Percentiles rank a stretch among this genome's conserved stretches.
Evolutionary conservation across 257 asterid species (phyloP).

Genomic region (Ehretia macrophylla): DNA sequence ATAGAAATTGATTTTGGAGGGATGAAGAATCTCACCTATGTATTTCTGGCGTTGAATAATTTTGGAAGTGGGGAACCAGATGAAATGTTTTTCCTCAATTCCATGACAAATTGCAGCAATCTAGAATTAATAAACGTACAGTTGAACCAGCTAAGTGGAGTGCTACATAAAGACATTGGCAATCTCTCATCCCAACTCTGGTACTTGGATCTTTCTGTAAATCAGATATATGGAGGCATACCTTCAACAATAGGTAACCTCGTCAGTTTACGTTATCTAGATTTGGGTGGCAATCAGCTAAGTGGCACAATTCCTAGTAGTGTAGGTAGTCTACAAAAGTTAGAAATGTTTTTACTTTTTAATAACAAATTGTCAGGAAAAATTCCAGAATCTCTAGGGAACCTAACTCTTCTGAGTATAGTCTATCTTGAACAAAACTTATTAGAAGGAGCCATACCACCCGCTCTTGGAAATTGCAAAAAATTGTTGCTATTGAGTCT

Average conservation of each 20-base stretch:
- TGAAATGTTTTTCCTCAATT: neutral
- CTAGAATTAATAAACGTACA: neutral
- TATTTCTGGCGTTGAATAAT: neutral
- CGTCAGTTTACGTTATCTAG: too few species aligned
- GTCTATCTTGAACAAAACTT: too few species aligned
- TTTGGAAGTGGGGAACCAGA: neutral
- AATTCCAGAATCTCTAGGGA: too few species aligned
- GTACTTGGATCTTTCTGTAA: neutral
- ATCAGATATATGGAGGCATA: conserved; percentile 8
- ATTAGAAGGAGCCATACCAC: too few species aligned
- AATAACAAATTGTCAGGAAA: too few species aligned
- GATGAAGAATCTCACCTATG: neutral
- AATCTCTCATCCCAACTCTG: conserved; percentile 12
- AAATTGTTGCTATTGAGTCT: too few species aligned
- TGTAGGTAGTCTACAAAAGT: too few species aligned
- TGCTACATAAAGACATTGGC: conserved; percentile 12
- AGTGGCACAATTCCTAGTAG: too few species aligned
- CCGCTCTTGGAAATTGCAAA: too few species aligned
- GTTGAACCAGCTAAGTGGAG: neutral
- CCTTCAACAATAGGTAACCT: neutral
- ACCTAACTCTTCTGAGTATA: too few species aligned
- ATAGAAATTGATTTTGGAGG: neutral
- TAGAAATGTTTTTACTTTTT: too few species aligned
- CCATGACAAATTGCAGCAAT: neutral
- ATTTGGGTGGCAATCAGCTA: too few species aligned